Conservation (phyloP, 495 filamentous ascomycete species). For the Tetracladium setigerum region DNA sequence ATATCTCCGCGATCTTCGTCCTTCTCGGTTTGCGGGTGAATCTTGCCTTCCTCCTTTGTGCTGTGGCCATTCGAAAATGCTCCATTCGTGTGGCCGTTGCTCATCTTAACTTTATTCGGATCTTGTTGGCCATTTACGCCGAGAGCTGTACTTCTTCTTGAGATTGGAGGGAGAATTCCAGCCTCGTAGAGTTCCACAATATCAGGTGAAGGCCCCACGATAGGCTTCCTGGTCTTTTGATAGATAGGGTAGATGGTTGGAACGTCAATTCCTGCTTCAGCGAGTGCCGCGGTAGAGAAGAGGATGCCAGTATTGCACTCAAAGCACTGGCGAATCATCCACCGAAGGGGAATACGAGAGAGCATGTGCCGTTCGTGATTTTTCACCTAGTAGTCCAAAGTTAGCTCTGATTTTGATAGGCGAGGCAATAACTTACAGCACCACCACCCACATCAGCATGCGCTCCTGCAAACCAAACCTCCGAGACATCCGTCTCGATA, state of each 20-base stretch:
- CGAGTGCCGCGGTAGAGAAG: conserved; percentile 23
- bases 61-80: not conserved
- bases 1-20: not conserved
- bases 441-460: conserved; percentile 32
- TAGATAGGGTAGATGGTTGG: conserved; percentile 25
- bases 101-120: too few species aligned
- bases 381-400: too few species aligned
- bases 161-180: conserved; percentile 2
- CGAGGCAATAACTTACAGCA: not conserved
- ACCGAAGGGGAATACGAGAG: conserved; percentile 32
- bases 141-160: conserved; percentile 12
- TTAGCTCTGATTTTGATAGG: too few species aligned
- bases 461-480: conserved; percentile 31
- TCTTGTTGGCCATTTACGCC: not conserved
- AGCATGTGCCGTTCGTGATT: conserved; percentile 38
- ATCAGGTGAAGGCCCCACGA: conserved; percentile 18
- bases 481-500: conserved; percentile 23
- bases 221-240: conserved; percentile 10
- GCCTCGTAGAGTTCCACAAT: conserved; percentile 21
- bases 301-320: conserved; percentile 32
- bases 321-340: conserved; percentile 35
- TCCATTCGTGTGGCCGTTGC: too few species aligned
- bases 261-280: conserved; percentile 28
- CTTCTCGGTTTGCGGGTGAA: not conserved
- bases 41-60: not conserved